Base-by-base conservation (phyloP, 805 yeast genomes). In the Myxozyma monticola region DNA sequence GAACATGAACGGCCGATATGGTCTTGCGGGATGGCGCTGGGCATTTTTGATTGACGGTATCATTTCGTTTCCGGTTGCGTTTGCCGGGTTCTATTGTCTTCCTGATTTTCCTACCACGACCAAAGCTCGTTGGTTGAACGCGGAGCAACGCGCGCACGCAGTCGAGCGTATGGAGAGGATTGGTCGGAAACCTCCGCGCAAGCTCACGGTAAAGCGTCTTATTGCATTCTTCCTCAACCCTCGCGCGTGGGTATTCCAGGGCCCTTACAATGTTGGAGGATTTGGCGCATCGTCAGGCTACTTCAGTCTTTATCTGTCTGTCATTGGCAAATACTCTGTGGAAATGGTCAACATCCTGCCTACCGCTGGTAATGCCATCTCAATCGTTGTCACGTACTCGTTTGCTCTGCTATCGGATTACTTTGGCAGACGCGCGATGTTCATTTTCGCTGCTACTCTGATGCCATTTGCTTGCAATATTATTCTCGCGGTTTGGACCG, bases 21-120 rank as follows among this genome's bases (percentile, higher is more conserved):
- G 88, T 0, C 67, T 78, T 9, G 73, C 74, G 6, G 81, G 86
- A 9, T 84, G 88, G 88, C 74, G 81, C 70, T 84, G 88, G 88
- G 78, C 80, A 62, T 84, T 81, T 61, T 77, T 84, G 39, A 73
- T 84, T 53, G 87, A 83, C 63, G 83, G 83, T 14, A 61, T 78
- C 40, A 74, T 84, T 42, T 78, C 84, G 4, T 73, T 2, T 76
- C 84, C 37, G 84, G 83, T 9, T 8, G 83, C 10, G 51, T 77
- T 45, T n/a, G 12, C 61, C 4, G 76, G 76, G 0, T 65, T 69
- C 56, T 71, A 71, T 45, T 62, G 71, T 5, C 69, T 77, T 41
- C 83, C 83, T 4, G 82, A 79, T 35, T 79, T 83, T 21, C 85
- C 72, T 68, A 45, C 26, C 28, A 48, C 33, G 18, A 48, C 57